Conservation (phyloP, 163 green algal genomes). For the Chlorella variabilis region DNA sequence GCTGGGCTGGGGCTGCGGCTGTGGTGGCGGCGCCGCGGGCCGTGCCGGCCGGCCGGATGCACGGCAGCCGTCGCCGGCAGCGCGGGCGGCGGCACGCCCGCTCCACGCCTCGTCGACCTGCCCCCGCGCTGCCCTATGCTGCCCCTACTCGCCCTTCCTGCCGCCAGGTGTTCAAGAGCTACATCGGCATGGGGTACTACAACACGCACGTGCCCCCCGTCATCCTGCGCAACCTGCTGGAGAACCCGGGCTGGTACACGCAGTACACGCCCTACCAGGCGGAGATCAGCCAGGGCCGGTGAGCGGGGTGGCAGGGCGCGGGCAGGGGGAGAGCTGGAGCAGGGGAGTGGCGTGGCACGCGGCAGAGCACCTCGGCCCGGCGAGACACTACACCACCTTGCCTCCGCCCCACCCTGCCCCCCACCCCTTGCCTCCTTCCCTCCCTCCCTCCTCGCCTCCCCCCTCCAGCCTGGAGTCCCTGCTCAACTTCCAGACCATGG, state of each 20-base stretch:
- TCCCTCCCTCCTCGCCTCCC: background rate
- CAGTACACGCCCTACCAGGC: constrained; percentile 99
- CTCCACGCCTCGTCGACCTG: too few species aligned
- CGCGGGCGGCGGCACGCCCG: too few species aligned
- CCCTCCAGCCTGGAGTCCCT: constrained; percentile 91
- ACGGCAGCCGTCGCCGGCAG: too few species aligned
- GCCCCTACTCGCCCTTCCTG: too few species aligned
- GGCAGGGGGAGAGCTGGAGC: background rate
- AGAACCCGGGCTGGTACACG: constrained; percentile 99
- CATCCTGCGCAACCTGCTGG: constrained; percentile 98
- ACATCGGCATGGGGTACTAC: constrained; percentile 99
- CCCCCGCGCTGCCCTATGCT: too few species aligned
- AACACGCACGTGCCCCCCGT: constrained; percentile 90
- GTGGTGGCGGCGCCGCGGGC: too few species aligned
- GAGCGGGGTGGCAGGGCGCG: background rate
- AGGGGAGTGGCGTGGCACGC: background rate
- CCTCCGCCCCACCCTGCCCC: too few species aligned
- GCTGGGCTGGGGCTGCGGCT: too few species aligned
- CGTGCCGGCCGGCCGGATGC: too few species aligned
- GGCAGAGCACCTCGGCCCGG: too few species aligned
- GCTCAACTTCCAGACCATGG: constrained; percentile 99
- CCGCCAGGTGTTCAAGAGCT: constrained; percentile 95
- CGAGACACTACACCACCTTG: too few species aligned
- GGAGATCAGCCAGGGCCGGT: constrained; percentile 98
- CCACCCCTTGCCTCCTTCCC: too few species aligned